Base-by-base conservation (phyloP, 2,329 filamentous ascomycete genomes). In the Paracorniculantispora psalliotae region DNA sequence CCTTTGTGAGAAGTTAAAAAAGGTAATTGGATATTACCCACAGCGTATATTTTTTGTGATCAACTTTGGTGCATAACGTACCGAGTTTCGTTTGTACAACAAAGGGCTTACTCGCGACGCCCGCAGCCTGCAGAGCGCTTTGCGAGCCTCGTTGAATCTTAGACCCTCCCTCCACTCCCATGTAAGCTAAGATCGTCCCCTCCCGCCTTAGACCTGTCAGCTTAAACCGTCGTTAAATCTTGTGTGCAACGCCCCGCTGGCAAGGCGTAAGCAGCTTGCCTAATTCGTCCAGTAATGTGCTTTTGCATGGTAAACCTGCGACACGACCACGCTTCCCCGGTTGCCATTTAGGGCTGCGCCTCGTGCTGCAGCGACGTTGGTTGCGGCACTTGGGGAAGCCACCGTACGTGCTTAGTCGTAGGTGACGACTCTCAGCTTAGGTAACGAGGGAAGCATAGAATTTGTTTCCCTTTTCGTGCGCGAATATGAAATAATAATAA, bases 151-250 rank as follows among this genome's bases (percentile, higher is more conserved):
- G 49, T 52, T 52, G 49, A 52, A 52, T 52, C 49, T 52, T 41
- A 52, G 35, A 52, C 23, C 9, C 35, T 26, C 47, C 47, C 4
- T 25, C 13, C 1, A 25, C 5, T 12, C 17, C n/a, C 30, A 33
- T n/a, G n/a, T 3, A 9, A 35, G 28, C 19, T 35, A 50, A 9
- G 28, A 23, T 37, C 9, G 28, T 35, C 28, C 8, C n/a, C 13
- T 52, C 8, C 9, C 47, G 30, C 30, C 17, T 37, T n/a, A n/a
- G n/a, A n/a, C 7, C 26, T 46, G 26, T 55, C 52, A 55, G 52
- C 52, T 15, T 55, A 46, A 55, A 46, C 41, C 13, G 52, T 55
- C 52, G 41, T 55, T 55, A 46, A 47, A 55, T 55, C 52, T 55
- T n/a, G 52, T 26, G 13, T n/a, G 19, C 52, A 21, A 17, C 25